These are phyloP conservation scores for Phaeosphaeria sp. DNA, from an alignment of 2,329 filamentous ascomycete species.

Conservation along the genomic window DNA sequence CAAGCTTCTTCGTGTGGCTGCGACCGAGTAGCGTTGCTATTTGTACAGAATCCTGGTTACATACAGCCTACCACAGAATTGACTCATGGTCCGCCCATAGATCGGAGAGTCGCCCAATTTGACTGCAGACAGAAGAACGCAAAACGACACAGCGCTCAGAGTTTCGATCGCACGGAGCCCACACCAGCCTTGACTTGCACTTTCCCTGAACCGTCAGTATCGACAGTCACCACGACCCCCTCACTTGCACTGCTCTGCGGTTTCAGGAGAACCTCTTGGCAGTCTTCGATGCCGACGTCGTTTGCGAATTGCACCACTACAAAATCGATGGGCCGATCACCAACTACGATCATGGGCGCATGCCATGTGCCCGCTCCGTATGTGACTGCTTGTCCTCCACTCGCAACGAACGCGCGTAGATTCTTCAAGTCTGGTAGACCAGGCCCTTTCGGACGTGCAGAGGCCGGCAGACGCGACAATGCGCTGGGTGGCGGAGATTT, in stretches of 20 bases:
- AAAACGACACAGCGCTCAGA: constrained; percentile 13
- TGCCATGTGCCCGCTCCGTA: constrained; percentile 95
- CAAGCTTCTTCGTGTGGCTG: too few relatives aligned
- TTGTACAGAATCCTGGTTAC: too few relatives aligned
- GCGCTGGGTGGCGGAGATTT: constrained; percentile 46
- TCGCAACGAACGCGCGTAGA: constrained; percentile 79
- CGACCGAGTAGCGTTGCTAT: too few relatives aligned
- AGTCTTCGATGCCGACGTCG: constrained; percentile 82
- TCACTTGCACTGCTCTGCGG: constrained; percentile 33
- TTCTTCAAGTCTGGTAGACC: constrained; percentile 75
- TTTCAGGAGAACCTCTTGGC: constrained; percentile 73
- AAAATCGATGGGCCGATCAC: constrained; percentile 76
- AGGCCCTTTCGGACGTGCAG: constrained; percentile 51
- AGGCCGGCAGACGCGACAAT: constrained; percentile 37
- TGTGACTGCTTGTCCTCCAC: constrained; percentile 81
- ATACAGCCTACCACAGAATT: too few relatives aligned
- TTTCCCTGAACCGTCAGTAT: constrained; percentile 39
- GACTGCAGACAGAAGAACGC: background rate
- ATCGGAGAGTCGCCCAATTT: background rate
- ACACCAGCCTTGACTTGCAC: constrained; percentile 46
- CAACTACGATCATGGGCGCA: constrained; percentile 92
- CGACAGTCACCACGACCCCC: constrained; percentile 44
- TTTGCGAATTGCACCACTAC: constrained; percentile 85
- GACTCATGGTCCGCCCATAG: too few relatives aligned
- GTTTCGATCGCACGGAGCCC: constrained; percentile 39